Evolutionary conservation across 345 rosid genomes (phyloP), one percentile per base, ranked within the genome.

Genomic region (Eucalyptus regnans): DNA sequence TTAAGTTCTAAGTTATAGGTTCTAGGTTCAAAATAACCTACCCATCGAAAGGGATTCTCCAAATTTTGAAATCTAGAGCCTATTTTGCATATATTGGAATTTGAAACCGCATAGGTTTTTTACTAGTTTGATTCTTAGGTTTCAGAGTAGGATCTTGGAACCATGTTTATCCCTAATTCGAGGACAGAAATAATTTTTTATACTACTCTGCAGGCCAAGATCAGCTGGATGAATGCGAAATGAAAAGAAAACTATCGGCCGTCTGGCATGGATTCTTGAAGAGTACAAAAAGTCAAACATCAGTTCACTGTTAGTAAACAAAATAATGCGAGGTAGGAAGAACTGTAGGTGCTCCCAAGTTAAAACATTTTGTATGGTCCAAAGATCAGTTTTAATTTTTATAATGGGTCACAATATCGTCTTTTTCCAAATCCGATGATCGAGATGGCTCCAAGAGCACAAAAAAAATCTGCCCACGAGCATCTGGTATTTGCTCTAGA

Each of bases 81-180:
- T 51, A 17, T 51, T 51, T 16, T 17, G 22, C 33, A 33, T 52
- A 52, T 52, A 2, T 52, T 52, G 2, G 1, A 52, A 52, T 22
- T 52, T 52, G 0, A 52, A 3, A 18, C 0, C 0, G 10, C 2
- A 7, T 52, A 52, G 37, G 0, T 0, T 52, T 52, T 52, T 52
- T 52, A 52, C 0, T 52, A 52, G 0, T 52, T 52, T 52, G 2
- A 52, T 52, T 18, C 20, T 52, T 52, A 52, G 3, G 56, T 52
- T 52, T 18, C 20, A 3, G 23, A 52, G 2, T 7, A 52, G 58
- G 1, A 52, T 18, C 4, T 52, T 52, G 8, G 23, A 52, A 18
- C 23, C 58, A 52, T 18, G 58, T 52, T 52, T 18, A 18, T 10
- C 58, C 58, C 23, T 52, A 0, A 3, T 60, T 60, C 33, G 68